Evolutionary conservation across 208 protist species (phyloP), one percentile per base, ranked within the genome.

Genomic region (Trypanosoma caninum): DNA sequence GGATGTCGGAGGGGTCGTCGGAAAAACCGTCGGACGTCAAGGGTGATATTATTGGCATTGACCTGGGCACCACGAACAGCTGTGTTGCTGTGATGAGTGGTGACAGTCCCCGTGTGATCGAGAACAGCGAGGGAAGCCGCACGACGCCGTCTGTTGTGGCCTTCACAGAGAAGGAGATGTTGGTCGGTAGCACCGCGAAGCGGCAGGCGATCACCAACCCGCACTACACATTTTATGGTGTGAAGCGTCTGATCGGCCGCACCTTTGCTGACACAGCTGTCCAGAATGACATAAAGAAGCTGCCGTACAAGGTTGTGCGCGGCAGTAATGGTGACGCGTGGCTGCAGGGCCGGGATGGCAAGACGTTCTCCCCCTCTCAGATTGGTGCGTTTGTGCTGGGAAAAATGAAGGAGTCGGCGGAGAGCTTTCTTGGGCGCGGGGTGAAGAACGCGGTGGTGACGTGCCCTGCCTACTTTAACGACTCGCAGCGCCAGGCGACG

Each of bases 391-490:
- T 97, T 74, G 88, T 97, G 63, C 80, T 97, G 48, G 42, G 42
- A 44, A 97, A 97, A 72, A 97, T 97, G 93, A 97, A 96, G 79
- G 90, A 96, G 59, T 90, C 79, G 13, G 90, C 90, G 9, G 93
- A 97, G 81, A 68, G 72, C 1, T 99, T 97, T 84, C 82, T 99
- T 22, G 97, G 98, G 27, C 48, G 89, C 38, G 59, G 63, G 4
- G 84, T 99, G 27, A 94, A 56, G 25, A 78, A 98, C 28, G 97
- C 97, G 20, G 96, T 99, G 16, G 81, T 99, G 27, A 99, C 98
- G 2, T 97, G 99, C n/a, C 98, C 98, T 22, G 98, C 98, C 33
- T 99, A 99, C 74, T 99, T 99, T 82, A 99, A 99, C 80, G 98
- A 99, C 82, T 89, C 97, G 4, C 98, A 99, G 91, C 82, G 98